Evolutionary conservation across 805 yeast species (phyloP), one percentile per base, ranked within the genome.

Genomic region (Zygosaccharomyces lentus): DNA sequence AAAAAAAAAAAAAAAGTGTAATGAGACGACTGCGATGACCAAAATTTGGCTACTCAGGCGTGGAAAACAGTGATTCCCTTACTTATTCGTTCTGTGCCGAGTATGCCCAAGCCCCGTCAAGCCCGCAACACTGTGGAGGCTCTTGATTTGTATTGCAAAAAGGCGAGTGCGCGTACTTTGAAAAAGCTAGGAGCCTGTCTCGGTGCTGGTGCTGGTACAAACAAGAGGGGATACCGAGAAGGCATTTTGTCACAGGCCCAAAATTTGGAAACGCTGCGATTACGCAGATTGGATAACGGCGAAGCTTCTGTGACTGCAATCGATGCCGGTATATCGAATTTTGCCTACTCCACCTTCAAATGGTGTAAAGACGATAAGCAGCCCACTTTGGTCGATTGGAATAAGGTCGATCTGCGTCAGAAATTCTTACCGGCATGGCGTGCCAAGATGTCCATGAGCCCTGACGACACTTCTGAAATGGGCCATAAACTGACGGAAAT

Each of bases 251-350:
- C 34, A 2, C 62, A 58, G 34, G 48, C 48, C 6, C 12, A 19
- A 3, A 9, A 45, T 12, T 40, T 62, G 23, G 47, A 54, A 34
- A 30, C 42, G 5, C 38, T 57, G 13, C 31, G 51, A 17, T n/a
- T 27, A 9, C 41, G 37, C 3, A 34, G 38, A 23, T 9, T 16
- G 2, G 39, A 53, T 21, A 48, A 58, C 1, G 49, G 52, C 1
- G 41, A 41, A 13, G 49, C 62, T 37, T 51, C 52, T 13, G 47
- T 70, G 3, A 47, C 66, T 2, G 62, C 73, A 0, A 61, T 70
- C 8, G 74, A 70, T 46, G 58, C 66, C 48, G 74, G 74, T 2
- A 52, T 70, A 6, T 53, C 62, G 2, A 70, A 70, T 52, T 68
- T 70, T 45, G 65, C 72, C 1, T 57, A 48, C 15, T 34, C 66